Percentiles rank a stretch among this genome's conserved stretches.
phyloP scores from a whole-genome alignment of 805 yeast genomes.

The Huiozyma sinensis region DNA sequence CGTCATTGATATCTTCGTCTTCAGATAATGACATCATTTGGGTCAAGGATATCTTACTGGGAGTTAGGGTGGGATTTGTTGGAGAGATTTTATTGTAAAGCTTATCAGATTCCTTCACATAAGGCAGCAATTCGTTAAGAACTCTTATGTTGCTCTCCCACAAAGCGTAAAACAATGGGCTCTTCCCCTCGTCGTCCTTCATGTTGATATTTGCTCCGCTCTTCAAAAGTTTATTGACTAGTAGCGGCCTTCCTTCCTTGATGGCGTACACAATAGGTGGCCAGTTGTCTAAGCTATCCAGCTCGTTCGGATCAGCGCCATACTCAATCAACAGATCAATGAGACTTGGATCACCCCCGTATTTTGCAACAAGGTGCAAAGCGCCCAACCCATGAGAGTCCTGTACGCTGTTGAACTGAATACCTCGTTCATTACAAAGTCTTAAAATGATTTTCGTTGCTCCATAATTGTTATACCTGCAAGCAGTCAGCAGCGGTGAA shows the following conservation, averaged over 20 bases:
- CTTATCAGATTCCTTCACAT: background rate
- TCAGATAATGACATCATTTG: constrained; percentile 1
- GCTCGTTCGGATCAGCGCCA: constrained; percentile 65
- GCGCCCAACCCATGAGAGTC: constrained; percentile 87
- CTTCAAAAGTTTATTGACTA: constrained; percentile 60
- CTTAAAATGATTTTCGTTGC: constrained; percentile 55
- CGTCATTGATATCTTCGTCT: constrained; percentile 14
- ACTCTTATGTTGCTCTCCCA: constrained; percentile 91
- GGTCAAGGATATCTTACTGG: background rate
- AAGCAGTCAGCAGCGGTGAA: constrained; percentile 75
- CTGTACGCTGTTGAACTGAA: constrained; percentile 21
- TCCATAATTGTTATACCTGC: constrained; percentile 68
- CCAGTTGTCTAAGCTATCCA: constrained; percentile 87
- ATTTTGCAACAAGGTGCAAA: constrained; percentile 76
- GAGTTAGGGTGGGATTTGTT: background rate
- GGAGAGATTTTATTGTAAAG: background rate
- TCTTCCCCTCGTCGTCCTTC: constrained; percentile 68
- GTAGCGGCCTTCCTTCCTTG: constrained; percentile 64
- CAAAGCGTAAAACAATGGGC: constrained; percentile 80
- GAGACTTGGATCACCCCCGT: constrained; percentile 57
- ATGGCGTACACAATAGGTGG: constrained; percentile 88
- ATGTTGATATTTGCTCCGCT: constrained; percentile 61
- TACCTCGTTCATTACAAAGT: constrained; percentile 6
- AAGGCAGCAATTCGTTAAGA: constrained; percentile 48
- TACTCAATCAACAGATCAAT: constrained; percentile 58